Evolutionary conservation across 106 monocot species (phyloP).

Genomic region (Dendrobium chrysotoxum): DNA sequence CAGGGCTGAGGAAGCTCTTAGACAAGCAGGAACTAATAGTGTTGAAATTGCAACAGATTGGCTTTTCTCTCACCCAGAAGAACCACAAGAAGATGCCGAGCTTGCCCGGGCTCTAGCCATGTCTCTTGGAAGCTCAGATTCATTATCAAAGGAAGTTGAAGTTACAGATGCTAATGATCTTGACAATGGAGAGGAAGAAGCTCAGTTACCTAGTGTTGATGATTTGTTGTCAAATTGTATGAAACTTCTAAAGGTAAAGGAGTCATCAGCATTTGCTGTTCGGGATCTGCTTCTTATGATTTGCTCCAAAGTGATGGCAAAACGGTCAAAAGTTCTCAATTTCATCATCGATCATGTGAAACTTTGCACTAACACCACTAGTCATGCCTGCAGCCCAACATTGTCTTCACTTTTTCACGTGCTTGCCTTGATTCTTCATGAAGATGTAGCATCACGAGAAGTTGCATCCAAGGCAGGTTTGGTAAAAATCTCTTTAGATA

Average conservation of each 20-base stretch:
- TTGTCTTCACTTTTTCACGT: slow-evolving; percentile 86
- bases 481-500: slow-evolving; percentile 57
- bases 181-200: slow-evolving; percentile 48
- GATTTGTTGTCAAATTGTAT: slow-evolving; percentile 73
- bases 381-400: slow-evolving; percentile 22
- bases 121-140: slow-evolving; percentile 75
- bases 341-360: slow-evolving; percentile 71
- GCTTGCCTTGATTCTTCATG: slow-evolving; percentile 87
- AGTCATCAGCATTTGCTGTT: slow-evolving; percentile 78
- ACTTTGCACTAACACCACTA: slow-evolving; percentile 27
- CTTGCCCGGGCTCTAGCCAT: slow-evolving; percentile 97
- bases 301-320: slow-evolving; percentile 76
- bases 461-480: slow-evolving; percentile 64
- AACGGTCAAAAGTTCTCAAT: slow-evolving; percentile 52
- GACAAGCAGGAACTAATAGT: slow-evolving; percentile 91
- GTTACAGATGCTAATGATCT: slow-evolving; percentile 15
- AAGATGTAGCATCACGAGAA: slow-evolving; percentile 70
- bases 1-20: slow-evolving; percentile 95
- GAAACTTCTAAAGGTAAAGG: slow-evolving; percentile 68
- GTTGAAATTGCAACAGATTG: slow-evolving; percentile 96
- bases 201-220: slow-evolving; percentile 70
- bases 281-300: slow-evolving; percentile 82
- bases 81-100: slow-evolving; percentile 97
- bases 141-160: slow-evolving; percentile 44
- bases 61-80: slow-evolving; percentile 95